phyloP scores from a whole-genome alignment of 1,284 basidiomycete genomes.

The Fomitopsis betulina region DNA sequence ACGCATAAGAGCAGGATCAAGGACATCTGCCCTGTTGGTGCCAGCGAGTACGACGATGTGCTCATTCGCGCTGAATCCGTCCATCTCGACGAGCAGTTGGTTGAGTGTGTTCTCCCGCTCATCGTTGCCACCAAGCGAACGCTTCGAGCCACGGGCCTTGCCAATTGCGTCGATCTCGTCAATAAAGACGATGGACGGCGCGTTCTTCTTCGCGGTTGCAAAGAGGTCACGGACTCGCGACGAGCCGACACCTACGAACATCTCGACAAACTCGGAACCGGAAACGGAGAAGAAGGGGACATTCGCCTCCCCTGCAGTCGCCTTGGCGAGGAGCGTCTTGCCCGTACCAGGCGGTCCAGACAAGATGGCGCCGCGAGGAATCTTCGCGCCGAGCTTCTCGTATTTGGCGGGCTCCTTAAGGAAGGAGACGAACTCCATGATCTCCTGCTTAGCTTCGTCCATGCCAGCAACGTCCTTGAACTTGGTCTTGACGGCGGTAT shows the following conservation, averaged over 20 bases:
- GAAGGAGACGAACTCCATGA: conserved; percentile 99
- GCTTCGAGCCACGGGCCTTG: conserved; percentile 89
- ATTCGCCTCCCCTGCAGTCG: conserved; percentile 95
- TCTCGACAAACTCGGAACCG: conserved; percentile 99
- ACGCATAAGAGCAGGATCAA: conserved; percentile 93
- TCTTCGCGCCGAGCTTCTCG: conserved; percentile 96
- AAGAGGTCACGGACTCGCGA: conserved; percentile 97
- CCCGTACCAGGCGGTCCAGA: conserved; percentile 98
- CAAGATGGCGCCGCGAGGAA: conserved; percentile 96
- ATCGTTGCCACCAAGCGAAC: conserved; percentile 92
- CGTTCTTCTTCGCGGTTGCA: conserved; percentile 95
- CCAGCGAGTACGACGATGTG: conserved; percentile 97
- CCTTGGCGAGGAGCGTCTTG: conserved; percentile 97
- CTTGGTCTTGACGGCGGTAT: conserved; percentile 90
- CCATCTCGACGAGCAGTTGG: conserved; percentile 99
- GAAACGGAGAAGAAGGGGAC: conserved; percentile 99
- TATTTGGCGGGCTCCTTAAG: conserved; percentile 95
- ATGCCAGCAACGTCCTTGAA: conserved; percentile 98
- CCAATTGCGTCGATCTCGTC: conserved; percentile 99
- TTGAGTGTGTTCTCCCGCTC: conserved; percentile 98
- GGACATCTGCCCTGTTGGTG: conserved; percentile 95
- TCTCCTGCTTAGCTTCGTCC: conserved; percentile 99
- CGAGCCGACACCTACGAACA: conserved; percentile 99
- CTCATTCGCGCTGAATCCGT: conserved; percentile 94
- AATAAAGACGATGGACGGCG: conserved; percentile 97